phyloP scores from a whole-genome alignment of 768 basidiomycete species.

The Clitopilus passeckerianus region DNA sequence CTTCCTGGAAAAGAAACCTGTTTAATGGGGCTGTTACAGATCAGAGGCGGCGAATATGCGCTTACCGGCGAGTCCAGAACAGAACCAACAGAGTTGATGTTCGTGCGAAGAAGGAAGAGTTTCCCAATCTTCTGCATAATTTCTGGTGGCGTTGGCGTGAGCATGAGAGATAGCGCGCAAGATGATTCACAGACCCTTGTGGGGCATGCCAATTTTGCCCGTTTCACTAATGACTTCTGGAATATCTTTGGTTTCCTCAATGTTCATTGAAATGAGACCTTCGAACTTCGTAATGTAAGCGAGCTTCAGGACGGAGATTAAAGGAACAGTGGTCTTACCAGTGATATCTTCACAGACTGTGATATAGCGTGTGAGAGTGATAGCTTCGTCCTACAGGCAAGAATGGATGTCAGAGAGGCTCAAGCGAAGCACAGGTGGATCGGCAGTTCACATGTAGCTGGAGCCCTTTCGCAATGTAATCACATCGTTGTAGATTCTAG shows the following conservation, averaged over 20 bases:
- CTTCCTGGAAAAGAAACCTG: constrained; percentile 50
- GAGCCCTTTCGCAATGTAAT: constrained; percentile 93
- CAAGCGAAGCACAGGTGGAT: not conserved
- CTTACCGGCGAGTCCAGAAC: constrained; percentile 93
- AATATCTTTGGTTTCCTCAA: constrained; percentile 95
- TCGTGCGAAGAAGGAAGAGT: constrained; percentile 87
- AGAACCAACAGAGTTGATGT: constrained; percentile 93
- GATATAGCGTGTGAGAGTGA: constrained; percentile 92
- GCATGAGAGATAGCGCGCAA: not conserved
- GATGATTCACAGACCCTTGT: constrained; percentile 48
- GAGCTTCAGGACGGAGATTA: not conserved
- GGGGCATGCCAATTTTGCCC: constrained; percentile 88
- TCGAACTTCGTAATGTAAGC: constrained; percentile 58
- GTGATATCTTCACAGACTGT: constrained; percentile 95
- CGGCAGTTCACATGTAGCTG: constrained; percentile 77
- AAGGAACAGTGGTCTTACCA: constrained; percentile 37
- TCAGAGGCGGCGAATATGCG: constrained; percentile 11
- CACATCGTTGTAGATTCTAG: constrained; percentile 94
- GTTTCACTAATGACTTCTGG: constrained; percentile 92
- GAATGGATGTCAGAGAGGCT: not conserved
- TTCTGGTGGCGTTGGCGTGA: constrained; percentile 36
- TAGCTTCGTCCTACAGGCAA: constrained; percentile 76
- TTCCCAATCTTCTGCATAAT: constrained; percentile 98
- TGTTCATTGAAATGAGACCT: constrained; percentile 85
- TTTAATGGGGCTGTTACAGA: constrained; percentile 5